Conservation (phyloP, 352 stramenopile genomes). For the Pythium insidiosum region DNA sequence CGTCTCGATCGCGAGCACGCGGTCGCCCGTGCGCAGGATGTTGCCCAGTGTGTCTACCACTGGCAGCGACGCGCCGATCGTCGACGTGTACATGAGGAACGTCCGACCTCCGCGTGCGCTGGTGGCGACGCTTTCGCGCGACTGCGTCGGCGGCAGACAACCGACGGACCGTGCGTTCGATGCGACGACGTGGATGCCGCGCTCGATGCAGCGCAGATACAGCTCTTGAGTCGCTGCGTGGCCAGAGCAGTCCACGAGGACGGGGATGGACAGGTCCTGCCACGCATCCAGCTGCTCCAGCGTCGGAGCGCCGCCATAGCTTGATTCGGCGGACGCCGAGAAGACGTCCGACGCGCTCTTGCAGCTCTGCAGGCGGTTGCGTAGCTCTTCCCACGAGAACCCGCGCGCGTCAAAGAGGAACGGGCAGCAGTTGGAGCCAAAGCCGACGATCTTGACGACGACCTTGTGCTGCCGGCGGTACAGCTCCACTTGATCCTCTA, state of each 20-base stretch:
- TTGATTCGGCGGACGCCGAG: slow-evolving; percentile 3
- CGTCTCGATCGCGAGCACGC: slow-evolving; percentile 42
- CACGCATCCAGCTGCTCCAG: slow-evolving; percentile 43
- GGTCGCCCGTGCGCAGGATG: slow-evolving; percentile 64
- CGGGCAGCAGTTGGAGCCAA: slow-evolving; percentile 47
- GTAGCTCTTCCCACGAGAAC: slow-evolving; percentile 40
- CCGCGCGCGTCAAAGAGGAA: slow-evolving; percentile 52
- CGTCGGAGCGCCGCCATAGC: slow-evolving; percentile 32
- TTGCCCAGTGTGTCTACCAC: slow-evolving; percentile 71
- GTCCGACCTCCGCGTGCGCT: slow-evolving; percentile 26
- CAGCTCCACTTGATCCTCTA: slow-evolving; percentile 47
- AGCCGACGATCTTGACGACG: slow-evolving; percentile 59
- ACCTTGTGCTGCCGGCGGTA: slow-evolving; percentile 66
- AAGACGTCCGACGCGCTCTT: slow-evolving; percentile 23
- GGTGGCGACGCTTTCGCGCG: slow-evolving; percentile 46
- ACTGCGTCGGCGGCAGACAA: slow-evolving; percentile 37
- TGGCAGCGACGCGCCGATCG: slow-evolving; percentile 57
- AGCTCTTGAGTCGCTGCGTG: slow-evolving; percentile 39
- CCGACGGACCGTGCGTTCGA: slow-evolving; percentile 61
- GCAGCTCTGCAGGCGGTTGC: slow-evolving; percentile 29
- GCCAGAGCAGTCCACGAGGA: slow-evolving; percentile 68
- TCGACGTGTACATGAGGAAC: slow-evolving; percentile 80
- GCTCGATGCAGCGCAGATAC: slow-evolving; percentile 53
- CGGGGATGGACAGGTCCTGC: slow-evolving; percentile 63
- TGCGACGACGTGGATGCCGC: slow-evolving; percentile 60